A percentile compares a stretch with the other conserved stretches of the same genome.
phyloP scores from a whole-genome alignment of 495 filamentous ascomycete genomes.

The Tricharina praecox region DNA sequence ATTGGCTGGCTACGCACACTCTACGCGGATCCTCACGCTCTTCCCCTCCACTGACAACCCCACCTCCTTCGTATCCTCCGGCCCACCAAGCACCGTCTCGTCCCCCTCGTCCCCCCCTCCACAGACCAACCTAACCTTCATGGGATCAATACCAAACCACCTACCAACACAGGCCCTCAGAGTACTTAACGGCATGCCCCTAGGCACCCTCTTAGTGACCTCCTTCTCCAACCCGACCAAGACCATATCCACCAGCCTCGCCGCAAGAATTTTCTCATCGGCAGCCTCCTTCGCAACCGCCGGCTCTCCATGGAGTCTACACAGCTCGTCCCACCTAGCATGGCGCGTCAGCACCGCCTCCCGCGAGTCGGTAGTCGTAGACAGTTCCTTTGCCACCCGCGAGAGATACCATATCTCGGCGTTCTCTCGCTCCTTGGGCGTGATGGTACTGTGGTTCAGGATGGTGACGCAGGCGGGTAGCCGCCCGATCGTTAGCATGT shows the following conservation, averaged over 20 bases:
- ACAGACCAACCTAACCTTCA: slow-evolving; percentile 46
- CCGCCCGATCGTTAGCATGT: slow-evolving; percentile 76
- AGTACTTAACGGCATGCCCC: slow-evolving; percentile 57
- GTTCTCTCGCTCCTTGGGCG: slow-evolving; percentile 54
- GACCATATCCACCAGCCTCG: slow-evolving; percentile 8
- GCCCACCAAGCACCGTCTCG: slow-evolving; percentile 9
- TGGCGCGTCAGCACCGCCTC: slow-evolving; percentile 36
- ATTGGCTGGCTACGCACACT: neutral
- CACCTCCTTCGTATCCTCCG: slow-evolving; percentile 2
- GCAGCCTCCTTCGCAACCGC: slow-evolving; percentile 46
- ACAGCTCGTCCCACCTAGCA: slow-evolving; percentile 49
- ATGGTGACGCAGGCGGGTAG: slow-evolving; percentile 40
- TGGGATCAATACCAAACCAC: slow-evolving; percentile 47
- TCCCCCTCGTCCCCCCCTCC: slow-evolving; percentile 32
- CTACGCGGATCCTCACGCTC: neutral
- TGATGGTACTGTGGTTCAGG: slow-evolving; percentile 68
- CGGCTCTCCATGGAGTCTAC: slow-evolving; percentile 17
- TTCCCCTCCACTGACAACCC: slow-evolving; percentile 1
- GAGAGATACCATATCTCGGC: slow-evolving; percentile 86
- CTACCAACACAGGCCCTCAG: slow-evolving; percentile 61
- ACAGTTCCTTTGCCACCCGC: slow-evolving; percentile 57
- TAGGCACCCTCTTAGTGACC: slow-evolving; percentile 44
- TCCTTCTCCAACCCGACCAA: neutral
- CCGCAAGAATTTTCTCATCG: slow-evolving; percentile 27
- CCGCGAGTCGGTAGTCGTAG: slow-evolving; percentile 40